Evolutionary conservation across 176 grass and related monocot species (phyloP).

Genomic region (Zea mays): Zm-B73-REFERENCE-NAM-5.0 NC_050104.1:154177501-154178000

Average conservation of each 20-base stretch:
- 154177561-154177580: background rate
- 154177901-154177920: no score
- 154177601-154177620: slow-evolving; percentile 96
- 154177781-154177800: slow-evolving; percentile 15
- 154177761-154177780: slow-evolving; percentile 75
- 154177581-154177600: slow-evolving; percentile 87
- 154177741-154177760: slow-evolving; percentile 92
- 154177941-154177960: no score
- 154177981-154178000: no score
- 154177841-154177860: background rate
- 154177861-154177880: background rate
- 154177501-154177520: slow-evolving; percentile 64
- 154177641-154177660: slow-evolving; percentile 92
- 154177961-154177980: no score
- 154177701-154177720: slow-evolving; percentile 88
- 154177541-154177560: slow-evolving; percentile 41
- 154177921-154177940: no score
- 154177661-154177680: slow-evolving; percentile 86
- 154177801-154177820: background rate
- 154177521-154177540: slow-evolving; percentile 91
- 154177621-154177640: slow-evolving; percentile 91
- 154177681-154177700: slow-evolving; percentile 83
- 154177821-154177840: slow-evolving; percentile 5
- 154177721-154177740: slow-evolving; percentile 99
- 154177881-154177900: slow-evolving; percentile 42